Evolutionary conservation across 768 basidiomycete genomes (phyloP).

Genomic region (Tricholoma flavovirens): DNA sequence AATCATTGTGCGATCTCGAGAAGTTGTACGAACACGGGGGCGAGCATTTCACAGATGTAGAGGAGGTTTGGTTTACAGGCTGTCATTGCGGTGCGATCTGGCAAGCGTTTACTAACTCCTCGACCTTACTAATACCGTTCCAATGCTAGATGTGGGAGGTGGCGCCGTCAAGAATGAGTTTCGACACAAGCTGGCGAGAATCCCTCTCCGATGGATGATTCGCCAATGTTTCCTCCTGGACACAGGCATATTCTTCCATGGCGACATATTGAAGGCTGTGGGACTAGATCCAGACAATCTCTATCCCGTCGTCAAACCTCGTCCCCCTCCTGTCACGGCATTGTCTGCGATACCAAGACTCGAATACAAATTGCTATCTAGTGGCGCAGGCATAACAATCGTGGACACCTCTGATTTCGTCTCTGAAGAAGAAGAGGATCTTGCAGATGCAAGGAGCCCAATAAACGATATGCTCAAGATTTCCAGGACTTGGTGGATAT

Average conservation of each 20-base stretch:
- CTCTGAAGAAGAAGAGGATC: conserved; percentile 56
- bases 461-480: conserved; percentile 54
- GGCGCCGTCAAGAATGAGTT: conserved; percentile 56
- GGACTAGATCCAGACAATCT: conserved; percentile 43
- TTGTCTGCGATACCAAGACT: conserved; percentile 18
- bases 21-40: conserved; percentile 28
- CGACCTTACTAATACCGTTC: not conserved
- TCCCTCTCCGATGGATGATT: conserved; percentile 75
- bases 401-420: conserved; percentile 26
- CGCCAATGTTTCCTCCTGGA: conserved; percentile 53
- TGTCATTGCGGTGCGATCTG: conserved; percentile 55
- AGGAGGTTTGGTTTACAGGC: conserved; percentile 81
- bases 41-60: conserved; percentile 46
- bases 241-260: conserved; percentile 56
- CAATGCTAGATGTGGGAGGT: conserved; percentile 61
- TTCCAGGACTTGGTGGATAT: conserved; percentile 53
- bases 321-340: conserved; percentile 32
- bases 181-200: conserved; percentile 58
- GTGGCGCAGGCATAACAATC: conserved; percentile 18
- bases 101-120: not conserved
- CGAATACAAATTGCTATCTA: conserved; percentile 13
- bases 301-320: conserved; percentile 35
- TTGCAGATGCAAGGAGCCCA: conserved; percentile 45
- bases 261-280: conserved; percentile 36
- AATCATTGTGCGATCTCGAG: conserved; percentile 36